These are phyloP conservation scores for Microdochium bolleyi DNA, from an alignment of 2,329 filamentous ascomycete genomes.

Conservation along the genomic window DNA sequence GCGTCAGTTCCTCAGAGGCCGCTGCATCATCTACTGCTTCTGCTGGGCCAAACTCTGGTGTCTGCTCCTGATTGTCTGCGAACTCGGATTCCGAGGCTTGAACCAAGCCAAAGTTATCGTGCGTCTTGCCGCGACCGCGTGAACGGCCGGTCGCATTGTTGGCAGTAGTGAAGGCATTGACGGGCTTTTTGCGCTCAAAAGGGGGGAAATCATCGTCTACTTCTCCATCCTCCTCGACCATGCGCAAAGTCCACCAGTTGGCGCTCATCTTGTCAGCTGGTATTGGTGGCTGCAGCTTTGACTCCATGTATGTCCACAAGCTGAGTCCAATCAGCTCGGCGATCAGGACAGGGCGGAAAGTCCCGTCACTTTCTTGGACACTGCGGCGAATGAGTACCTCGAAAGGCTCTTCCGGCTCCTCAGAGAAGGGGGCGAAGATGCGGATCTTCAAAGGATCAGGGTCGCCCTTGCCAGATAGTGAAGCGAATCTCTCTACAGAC, in stretches of 20 bases:
- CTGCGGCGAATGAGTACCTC: slow-evolving; percentile 65
- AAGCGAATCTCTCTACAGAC: slow-evolving; percentile 70
- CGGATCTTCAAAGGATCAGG: slow-evolving; percentile 68
- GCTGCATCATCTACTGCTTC: slow-evolving; percentile 26
- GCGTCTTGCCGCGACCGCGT: slow-evolving; percentile 66
- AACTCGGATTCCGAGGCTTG: slow-evolving; percentile 62
- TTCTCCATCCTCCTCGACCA: slow-evolving; percentile 79
- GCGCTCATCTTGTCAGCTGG: slow-evolving; percentile 61
- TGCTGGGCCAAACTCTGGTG: slow-evolving; percentile 58
- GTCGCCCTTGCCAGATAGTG: slow-evolving; percentile 70
- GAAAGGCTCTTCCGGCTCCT: slow-evolving; percentile 54
- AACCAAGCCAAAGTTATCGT: slow-evolving; percentile 76
- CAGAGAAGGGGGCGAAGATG: slow-evolving; percentile 68
- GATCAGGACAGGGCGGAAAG: slow-evolving; percentile 59
- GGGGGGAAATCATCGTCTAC: slow-evolving; percentile 81
- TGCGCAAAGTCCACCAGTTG: slow-evolving; percentile 74
- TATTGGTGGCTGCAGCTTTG: slow-evolving; percentile 62
- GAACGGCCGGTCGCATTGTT: slow-evolving; percentile 60
- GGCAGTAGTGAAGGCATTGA: slow-evolving; percentile 74
- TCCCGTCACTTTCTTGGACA: slow-evolving; percentile 58
- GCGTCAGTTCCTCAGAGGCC: slow-evolving; percentile 32
- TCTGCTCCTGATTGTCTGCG: slow-evolving; percentile 59
- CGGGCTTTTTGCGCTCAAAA: slow-evolving; percentile 62
- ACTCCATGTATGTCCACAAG: slow-evolving; percentile 70
- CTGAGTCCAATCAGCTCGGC: slow-evolving; percentile 76